Base-by-base conservation (phyloP, 208 protist genomes). In the Trypanosomatidae sp. region DNA sequence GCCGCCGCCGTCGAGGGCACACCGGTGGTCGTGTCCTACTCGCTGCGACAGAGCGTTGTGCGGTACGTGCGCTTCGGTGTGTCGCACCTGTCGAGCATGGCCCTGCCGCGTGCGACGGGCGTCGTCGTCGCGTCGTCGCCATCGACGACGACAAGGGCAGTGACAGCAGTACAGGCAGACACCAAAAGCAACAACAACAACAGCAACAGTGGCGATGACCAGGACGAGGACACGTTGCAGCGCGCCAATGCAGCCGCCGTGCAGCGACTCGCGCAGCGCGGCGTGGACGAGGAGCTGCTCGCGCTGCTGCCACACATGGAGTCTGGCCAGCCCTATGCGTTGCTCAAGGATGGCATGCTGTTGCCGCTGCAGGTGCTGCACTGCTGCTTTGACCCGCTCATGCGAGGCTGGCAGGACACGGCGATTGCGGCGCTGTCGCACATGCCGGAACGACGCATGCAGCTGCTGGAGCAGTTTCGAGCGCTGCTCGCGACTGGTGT, bases 341-440 rank as follows among this genome's bases (percentile, higher is more conserved):
- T 91, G 24, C 54, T 91, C 6, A 21, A 18, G 0, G 76, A 94
- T 28, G 41, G 72, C 55, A 62, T 53, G 32, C 28, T 80, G 0
- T 24, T 82, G 11, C 86, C 86, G 0, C 60, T 94, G 42, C 86
- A 94, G 59, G 66, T 75, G 4, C 59, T 94, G 2, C 86, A 94
- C 60, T 88, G 86, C 65, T 90, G 78, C 63, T 88, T 71, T 45
- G 86, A 94, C 41, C 72, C 82, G 0, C 53, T 58, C 24, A 81
- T 86, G 67, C 38, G 52, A 21, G 43, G 49, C 10, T 91, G 86
- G 86, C 75, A 89, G 45, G 71, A 77, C 38, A 56, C 71, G 6
- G 42, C 50, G 22, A 59, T 90, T 20, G 32, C 81, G 4, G 56
- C 53, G 25, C 65, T 84, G 10, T 91, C 81, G 6, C 57, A 88